Base-by-base conservation (phyloP, 2,329 filamentous ascomycete species). In the Cladosporium halotolerans region DNA sequence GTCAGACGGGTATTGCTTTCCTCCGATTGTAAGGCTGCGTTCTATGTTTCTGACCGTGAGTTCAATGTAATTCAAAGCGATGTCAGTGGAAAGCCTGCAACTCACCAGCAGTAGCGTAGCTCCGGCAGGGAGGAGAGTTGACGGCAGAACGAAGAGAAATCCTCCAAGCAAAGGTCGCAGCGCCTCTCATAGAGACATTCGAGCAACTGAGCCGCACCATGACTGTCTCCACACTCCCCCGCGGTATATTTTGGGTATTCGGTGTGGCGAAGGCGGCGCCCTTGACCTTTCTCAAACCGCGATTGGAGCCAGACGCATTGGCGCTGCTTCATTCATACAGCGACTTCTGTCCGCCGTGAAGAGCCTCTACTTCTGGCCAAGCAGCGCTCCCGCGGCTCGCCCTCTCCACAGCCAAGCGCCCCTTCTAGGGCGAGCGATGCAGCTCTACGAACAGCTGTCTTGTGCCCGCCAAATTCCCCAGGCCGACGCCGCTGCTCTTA, bases 1-100 rank as follows among this genome's bases (percentile, higher is more conserved):
- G 67, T 97, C 90, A 14, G 80, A 84, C 14, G 73, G 66, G 69
- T 90, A 90, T 9, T 71, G 72, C 57, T 76, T 78, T 58, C 80
- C 84, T 61, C 84, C 80, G 58, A 93, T 79, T 9, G 73, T 76
- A 57, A 69, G 34, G 13, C 52, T 49, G 9, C 33, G 45, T 9
- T 48, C 36, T 34, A n/a, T 9, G 19, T 45, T 44, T 18, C 45
- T 49, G 40, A 19, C 18, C 16, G 42, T 53, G 40, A 53, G 50
- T 18, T 16, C n/a, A 16, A 39, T 11, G n/a, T 10, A 14, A 2
- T 1, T 14, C 13, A 4, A 36, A 9, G 13, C 36, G 3, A 28
- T 44, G 3, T 50, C 32, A n/a, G 42, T 18, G n/a, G 16, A 8
- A 6, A 9, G 11, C 2, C 8, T 14, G 32, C 14, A n/a, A 36